Evolutionary conservation across 495 filamentous ascomycete genomes (phyloP), one percentile per base, ranked within the genome.

Genomic region (Halenospora varia): DNA sequence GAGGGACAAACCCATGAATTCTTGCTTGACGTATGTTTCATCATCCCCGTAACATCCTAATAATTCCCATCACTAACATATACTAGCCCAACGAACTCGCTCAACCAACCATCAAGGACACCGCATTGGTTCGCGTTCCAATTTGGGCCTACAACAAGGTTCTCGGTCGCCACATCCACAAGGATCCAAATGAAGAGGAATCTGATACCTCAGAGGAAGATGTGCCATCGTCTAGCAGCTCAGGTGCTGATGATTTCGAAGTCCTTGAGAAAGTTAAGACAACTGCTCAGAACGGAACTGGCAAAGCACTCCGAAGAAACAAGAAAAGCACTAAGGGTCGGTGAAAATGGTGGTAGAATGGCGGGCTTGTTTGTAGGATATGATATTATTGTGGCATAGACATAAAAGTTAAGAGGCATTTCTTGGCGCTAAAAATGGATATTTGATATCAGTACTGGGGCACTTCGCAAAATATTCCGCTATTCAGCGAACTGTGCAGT

Each of bases 1-100:
- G 88, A 96, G 6, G 95, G 94, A 35, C 82, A 89, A 23, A 80
- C 78, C 11, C 80, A 86, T 50, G 92, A 97, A 67, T 95, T 83
- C 67, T 70, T 96, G 62, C 82, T 98, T 50, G 92, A 97, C 66
- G 81, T 88, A 70, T n/a, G n/a, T n/a, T n/a, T n/a, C 72, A 84
- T 77, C 48, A 9, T 17, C 39, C 40, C 23, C 40, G 25, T 24
- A 13, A 10, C 40, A 25, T 18, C 17, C n/a, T 50, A 11, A 2
- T 35, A 11, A 20, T 15, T 4, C 25, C 46, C 20, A 20, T 35
- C 10, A 50, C 61, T 66, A 59, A 62, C 55, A 46, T 22, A 8
- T 22, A 3, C 15, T 60, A 82, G 80, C 75, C 83, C 61, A 77
- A 85, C 53, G 85, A 90, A 57, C 80, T 90, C 39, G 72, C 78